Base-by-base conservation (phyloP, 306 rosid genomes). In the Prunus mume region DNA sequence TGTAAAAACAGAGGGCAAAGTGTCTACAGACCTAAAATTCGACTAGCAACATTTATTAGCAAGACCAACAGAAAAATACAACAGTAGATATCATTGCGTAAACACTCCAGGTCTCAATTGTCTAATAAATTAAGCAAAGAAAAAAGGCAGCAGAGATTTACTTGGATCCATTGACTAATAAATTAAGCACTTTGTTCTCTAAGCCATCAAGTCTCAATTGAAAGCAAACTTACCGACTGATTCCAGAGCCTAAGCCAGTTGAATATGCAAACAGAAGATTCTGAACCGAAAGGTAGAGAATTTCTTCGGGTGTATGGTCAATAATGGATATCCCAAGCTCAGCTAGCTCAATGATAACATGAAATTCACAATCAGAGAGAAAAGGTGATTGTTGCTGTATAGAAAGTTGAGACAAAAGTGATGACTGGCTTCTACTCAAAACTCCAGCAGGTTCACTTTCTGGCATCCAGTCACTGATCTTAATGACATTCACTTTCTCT, bases 261-360 rank as follows among this genome's bases (percentile, higher is more conserved):
- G 98, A 93, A 84, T 88, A 91, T 65, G 98, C 85, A 76, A 89
- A 76, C 75, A 89, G 85, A 80, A 93, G 93, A 89, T 91, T 91
- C 83, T 86, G 98, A 82, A 91, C 85, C 3, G 98, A 93, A 61
- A 93, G 83, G 85, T 88, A 93, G 79, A 91, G 80, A 73, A 93
- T 91, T 80, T 93, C 98, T 84, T 93, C 98, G 10, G 98, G 98
- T 47, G 98, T 91, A 83, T 93, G 98, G 76, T 93, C 98, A 84
- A 91, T 72, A 62, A 93, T 74, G 63, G 98, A 93, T 77, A 93
- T 78, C 72, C 98, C 98, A 85, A 93, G 84, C 87, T 93, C 98
- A 30, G 97, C 89, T 63, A 93, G 89, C 86, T 93, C 98, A 70
- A 93, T 60, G 75, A 84, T 84, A 65, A 91, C 82, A 80, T 93